A percentile compares a stretch with the other conserved stretches of the same genome.
Conservation (phyloP, 2,329 filamentous ascomycete species). For the Penicillium paneum region DNA sequence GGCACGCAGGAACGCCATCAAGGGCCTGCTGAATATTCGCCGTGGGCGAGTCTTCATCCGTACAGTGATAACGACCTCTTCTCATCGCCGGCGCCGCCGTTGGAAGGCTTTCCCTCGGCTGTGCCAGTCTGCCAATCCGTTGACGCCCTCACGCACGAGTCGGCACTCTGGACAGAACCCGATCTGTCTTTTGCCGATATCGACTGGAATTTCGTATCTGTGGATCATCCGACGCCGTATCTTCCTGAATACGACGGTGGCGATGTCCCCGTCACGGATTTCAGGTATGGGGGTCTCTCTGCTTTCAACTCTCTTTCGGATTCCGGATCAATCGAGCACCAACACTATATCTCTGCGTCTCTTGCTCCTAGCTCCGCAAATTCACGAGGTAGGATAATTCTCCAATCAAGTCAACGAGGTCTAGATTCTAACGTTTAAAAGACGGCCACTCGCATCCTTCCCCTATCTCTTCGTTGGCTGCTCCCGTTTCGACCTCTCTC, state of each 20-base stretch:
- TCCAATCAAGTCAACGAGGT: not conserved
- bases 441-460: conserved; percentile 20
- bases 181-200: conserved; percentile 19
- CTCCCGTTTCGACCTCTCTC: conserved; percentile 14
- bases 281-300: conserved; percentile 14
- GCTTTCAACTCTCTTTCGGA: conserved; percentile 22
- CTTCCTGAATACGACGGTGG: conserved; percentile 10
- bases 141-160: conserved; percentile 16
- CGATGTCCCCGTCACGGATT: conserved; percentile 11
- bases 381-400: conserved; percentile 16
- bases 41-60: conserved; percentile 16
- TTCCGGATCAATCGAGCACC: conserved; percentile 17
- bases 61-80: conserved; percentile 10
- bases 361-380: conserved; percentile 16
- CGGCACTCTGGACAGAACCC: conserved; percentile 22
- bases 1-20: conserved; percentile 17
- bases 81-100: conserved; percentile 13
- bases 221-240: conserved; percentile 7
- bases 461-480: conserved; percentile 18
- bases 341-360: conserved; percentile 9
- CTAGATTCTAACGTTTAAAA: conserved; percentile 9
- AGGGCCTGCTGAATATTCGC: conserved; percentile 13
- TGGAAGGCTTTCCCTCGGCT: conserved; percentile 15
- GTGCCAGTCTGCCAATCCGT: conserved; percentile 17
- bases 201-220: conserved; percentile 23